Conservation (phyloP, 306 rosid genomes). For the Abrus pulchellus region DNA sequence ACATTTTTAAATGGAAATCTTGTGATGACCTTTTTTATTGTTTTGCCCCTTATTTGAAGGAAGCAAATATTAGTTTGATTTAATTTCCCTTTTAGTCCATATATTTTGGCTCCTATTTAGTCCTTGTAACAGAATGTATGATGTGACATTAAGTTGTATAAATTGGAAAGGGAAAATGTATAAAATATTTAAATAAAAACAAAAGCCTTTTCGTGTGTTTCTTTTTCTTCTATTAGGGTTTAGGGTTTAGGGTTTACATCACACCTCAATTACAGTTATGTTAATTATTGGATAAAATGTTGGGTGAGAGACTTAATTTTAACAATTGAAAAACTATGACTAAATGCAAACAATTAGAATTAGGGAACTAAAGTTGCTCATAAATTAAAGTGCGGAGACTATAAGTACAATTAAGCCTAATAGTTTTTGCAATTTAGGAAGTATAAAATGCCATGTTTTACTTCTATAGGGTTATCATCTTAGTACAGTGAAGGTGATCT, state of each 20-base stretch:
- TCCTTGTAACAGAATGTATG: too few relatives aligned
- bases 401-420: too few relatives aligned
- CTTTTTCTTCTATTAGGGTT: too few relatives aligned
- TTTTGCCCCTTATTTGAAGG: not conserved
- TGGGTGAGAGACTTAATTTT: not conserved
- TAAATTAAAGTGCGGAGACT: too few relatives aligned
- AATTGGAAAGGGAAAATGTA: not conserved
- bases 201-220: not conserved
- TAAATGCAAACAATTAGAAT: too few relatives aligned
- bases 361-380: too few relatives aligned
- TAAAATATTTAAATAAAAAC: not conserved
- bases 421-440: constrained; percentile 29
- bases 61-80: constrained; percentile 1
- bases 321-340: too few relatives aligned
- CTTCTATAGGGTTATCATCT: not conserved
- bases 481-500: constrained; percentile 5
- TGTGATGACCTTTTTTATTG: not conserved
- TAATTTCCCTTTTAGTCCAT: not conserved
- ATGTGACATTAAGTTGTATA: not conserved
- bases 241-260: too few relatives aligned
- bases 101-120: not conserved
- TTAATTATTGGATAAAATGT: not conserved
- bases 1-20: constrained; percentile 29
- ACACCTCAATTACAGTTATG: not conserved
- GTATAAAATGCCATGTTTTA: not conserved